Evolutionary conservation across 257 asterid genomes (phyloP).

Genomic region (Marsdenia floribunda): DNA sequence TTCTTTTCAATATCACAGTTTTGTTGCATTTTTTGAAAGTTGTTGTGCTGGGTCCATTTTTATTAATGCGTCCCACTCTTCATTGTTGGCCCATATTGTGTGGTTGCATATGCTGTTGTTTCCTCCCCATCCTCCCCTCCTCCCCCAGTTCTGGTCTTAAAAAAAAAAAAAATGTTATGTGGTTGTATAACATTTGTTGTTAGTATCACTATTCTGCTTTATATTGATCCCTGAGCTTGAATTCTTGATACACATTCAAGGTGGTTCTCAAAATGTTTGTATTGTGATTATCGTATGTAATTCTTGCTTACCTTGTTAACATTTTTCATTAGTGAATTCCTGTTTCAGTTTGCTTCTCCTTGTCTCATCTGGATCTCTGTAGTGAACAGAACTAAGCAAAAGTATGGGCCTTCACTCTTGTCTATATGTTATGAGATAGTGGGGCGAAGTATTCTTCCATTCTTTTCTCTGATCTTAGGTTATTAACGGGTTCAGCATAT

Average conservation of each 20-base stretch:
- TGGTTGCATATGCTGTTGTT: conserved; percentile 41
- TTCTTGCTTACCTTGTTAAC: background rate
- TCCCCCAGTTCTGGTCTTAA: conserved; percentile 9
- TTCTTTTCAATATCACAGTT: conserved; percentile 14
- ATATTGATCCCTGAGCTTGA: background rate
- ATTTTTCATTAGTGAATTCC: background rate
- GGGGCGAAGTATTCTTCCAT: background rate
- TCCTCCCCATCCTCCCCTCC: conserved; percentile 11
- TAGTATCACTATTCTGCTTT: background rate
- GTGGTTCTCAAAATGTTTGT: background rate
- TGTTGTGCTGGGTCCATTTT: conserved; percentile 44
- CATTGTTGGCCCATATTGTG: conserved; percentile 46
- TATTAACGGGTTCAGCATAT: background rate
- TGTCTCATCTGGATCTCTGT: background rate
- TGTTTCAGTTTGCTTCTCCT: background rate
- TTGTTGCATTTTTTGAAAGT: conserved; percentile 28
- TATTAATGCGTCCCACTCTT: conserved; percentile 28
- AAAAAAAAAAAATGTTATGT: background rate
- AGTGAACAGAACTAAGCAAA: conserved; percentile 1
- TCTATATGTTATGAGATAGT: conserved; percentile 1
- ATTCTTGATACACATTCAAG: background rate
- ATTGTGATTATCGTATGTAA: background rate
- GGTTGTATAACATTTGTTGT: background rate
- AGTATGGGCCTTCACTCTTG: conserved; percentile 1
- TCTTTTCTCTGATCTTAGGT: background rate